phyloP scores from a whole-genome alignment of 768 basidiomycete species.

The Kwoniella dejecticola region DNA sequence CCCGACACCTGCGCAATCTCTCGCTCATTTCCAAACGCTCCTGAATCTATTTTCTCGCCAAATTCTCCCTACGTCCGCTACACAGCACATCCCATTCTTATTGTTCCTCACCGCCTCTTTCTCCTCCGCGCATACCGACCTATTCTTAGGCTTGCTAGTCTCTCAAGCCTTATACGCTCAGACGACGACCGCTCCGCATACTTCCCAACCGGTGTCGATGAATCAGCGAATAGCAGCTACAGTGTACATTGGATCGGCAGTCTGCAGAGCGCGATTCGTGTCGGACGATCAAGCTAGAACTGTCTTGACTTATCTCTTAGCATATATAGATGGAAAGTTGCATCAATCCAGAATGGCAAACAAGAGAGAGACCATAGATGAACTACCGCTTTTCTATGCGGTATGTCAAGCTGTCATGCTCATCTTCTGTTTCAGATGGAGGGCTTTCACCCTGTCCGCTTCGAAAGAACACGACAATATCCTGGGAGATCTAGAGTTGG shows the following conservation, averaged over 20 bases:
- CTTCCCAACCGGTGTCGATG: constrained; percentile 36
- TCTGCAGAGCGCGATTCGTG: constrained; percentile 85
- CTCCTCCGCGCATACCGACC: constrained; percentile 81
- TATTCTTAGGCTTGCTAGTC: constrained; percentile 93
- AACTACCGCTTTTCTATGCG: constrained; percentile 80
- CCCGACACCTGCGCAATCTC: constrained; percentile 54
- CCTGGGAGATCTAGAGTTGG: constrained; percentile 50
- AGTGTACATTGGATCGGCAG: constrained; percentile 88
- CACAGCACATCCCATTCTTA: constrained; percentile 95
- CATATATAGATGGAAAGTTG: constrained; percentile 75
- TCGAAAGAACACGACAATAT: constrained; percentile 61
- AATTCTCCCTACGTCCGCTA: constrained; percentile 93
- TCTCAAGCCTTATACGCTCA: constrained; percentile 75
- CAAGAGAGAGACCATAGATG: constrained; percentile 47
- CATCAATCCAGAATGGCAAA: constrained; percentile 65
- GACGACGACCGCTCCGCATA: constrained; percentile 57
- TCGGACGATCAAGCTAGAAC: constrained; percentile 71
- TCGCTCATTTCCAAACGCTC: constrained; percentile 77
- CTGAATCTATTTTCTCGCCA: constrained; percentile 91
- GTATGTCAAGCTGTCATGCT: constrained; percentile 88
- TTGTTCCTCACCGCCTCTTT: constrained; percentile 94
- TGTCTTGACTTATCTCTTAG: constrained; percentile 80
- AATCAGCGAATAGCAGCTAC: constrained; percentile 90
- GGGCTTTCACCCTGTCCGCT: constrained; percentile 63
- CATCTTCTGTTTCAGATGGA: constrained; percentile 97